phyloP scores from a whole-genome alignment of 129 eudicot species.

The Flaveria linearis region DNA sequence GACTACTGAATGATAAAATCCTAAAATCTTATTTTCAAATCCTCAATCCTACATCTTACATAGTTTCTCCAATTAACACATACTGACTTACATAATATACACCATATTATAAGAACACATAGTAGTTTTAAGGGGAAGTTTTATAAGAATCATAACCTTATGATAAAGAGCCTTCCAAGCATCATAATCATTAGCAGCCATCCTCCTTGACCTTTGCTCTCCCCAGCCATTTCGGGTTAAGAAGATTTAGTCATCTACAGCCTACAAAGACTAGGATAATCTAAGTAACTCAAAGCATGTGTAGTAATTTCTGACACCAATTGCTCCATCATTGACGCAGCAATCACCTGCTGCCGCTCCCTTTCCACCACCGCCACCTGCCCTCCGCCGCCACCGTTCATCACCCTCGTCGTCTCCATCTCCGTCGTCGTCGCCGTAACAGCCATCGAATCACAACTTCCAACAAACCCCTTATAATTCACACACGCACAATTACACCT shows the following conservation, averaged over 20 bases:
- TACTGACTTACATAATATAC: too few species aligned
- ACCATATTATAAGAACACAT: not conserved
- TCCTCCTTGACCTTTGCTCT: too few species aligned
- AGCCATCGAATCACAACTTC: constrained; percentile 41
- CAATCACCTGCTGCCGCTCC: constrained; percentile 60
- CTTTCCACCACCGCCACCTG: constrained; percentile 50
- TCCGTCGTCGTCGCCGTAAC: constrained; percentile 29
- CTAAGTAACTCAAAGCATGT: constrained; percentile 91
- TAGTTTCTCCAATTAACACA: too few species aligned
- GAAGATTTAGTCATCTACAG: constrained; percentile 87
- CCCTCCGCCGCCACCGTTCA: constrained; percentile 45
- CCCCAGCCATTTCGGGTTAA: too few species aligned
- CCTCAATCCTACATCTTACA: too few species aligned
- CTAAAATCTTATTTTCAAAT: too few species aligned
- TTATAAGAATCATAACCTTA: constrained; percentile 52
- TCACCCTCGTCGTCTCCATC: constrained; percentile 39
- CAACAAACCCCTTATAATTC: constrained; percentile 22
- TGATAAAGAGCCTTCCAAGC: constrained; percentile 97
- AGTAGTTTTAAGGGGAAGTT: not conserved
- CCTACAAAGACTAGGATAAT: constrained; percentile 84
- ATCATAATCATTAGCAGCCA: constrained; percentile 95
- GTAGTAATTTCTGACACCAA: constrained; percentile 94
- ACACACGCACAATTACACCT: constrained; percentile 36
- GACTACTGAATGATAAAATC: too few species aligned
- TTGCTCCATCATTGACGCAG: constrained; percentile 98